Base-by-base conservation (phyloP, 225 moss, liverwort and hornwort species). In the Antitrichia curtipendula region DNA sequence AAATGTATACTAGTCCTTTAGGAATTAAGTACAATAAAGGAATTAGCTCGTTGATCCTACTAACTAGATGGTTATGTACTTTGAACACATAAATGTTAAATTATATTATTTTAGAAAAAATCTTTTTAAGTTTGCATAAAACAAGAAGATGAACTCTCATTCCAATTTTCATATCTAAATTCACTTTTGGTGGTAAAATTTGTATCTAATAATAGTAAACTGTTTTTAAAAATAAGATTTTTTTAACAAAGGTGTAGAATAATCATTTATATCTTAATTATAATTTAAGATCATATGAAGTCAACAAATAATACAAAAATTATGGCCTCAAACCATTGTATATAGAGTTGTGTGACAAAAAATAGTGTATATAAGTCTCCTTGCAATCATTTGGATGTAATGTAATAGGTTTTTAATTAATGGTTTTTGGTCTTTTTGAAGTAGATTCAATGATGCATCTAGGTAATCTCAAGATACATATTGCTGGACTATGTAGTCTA, bases 91-190 rank as follows among this genome's bases (percentile, higher is more conserved):
- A 31, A 7, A 73, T 73, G 4, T 29, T 73, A 4, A 73, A 47
- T 18, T 73, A 47, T 4, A 73, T 73, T 31, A 19, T 73, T 47
- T 73, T 18, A 19, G 2, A 7, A 6, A 13, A 3, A 45, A 0
- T 45, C 1, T 45, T 45, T 45, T 1, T 1, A 45, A 17, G 5
- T 6, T 16, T 72, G 28, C 10, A 16, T 45, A 29, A 16, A 72
- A 16, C 0, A 6, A 8, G 0, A 45, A 28, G 17, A 10, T 45
- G 2, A 45, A 72, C 0, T 9, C 3, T 9, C 0, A 71, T 45
- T 72, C 4, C 6, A 45, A 72, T 28, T 45, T 72, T 29, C 10
- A 45, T 28, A 72, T 29, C 45, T 4, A 70, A 71, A 28, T 43
- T 27, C 5, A 27, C 5, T 0, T 45, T 45, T 29, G 4, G 0